These are phyloP conservation scores for Ganoderma multipileum DNA, from an alignment of 1,284 basidiomycete species.

Conservation along the genomic window DNA sequence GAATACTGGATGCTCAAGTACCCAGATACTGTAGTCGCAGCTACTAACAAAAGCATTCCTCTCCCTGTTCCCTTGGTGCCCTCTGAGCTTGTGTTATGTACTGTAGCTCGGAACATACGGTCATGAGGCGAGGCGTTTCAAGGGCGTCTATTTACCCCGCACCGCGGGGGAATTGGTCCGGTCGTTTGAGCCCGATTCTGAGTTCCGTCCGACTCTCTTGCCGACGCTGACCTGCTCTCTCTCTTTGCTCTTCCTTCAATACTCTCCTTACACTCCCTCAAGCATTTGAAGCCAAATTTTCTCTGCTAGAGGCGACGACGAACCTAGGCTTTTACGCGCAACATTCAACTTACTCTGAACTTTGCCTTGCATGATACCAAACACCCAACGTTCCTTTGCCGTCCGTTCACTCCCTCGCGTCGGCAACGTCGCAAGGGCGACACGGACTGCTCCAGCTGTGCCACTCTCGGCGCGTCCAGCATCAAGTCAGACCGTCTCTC, in stretches of 20 bases:
- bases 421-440: neutral
- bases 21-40: neutral
- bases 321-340: neutral
- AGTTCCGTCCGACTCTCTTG: neutral
- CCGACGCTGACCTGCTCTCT: neutral
- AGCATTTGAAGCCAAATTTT: neutral
- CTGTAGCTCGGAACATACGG: neutral
- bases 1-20: too few species aligned
- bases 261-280: neutral
- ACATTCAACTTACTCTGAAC: neutral
- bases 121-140: neutral
- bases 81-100: too few species aligned
- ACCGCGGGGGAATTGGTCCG: neutral
- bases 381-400: conserved; percentile 25
- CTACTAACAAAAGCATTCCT: neutral
- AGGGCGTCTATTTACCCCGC: neutral
- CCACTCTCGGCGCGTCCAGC: neutral
- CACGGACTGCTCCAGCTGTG: conserved; percentile 3
- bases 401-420: conserved; percentile 23
- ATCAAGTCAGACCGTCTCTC: neutral
- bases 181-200: neutral
- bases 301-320: neutral
- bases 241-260: neutral
- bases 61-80: too few species aligned
- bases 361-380: conserved; percentile 21